A percentile compares a stretch with the other conserved stretches of the same genome.
Conservation (phyloP, 225 moss, liverwort and hornwort genomes). For the Physcomitrium patens region DNA sequence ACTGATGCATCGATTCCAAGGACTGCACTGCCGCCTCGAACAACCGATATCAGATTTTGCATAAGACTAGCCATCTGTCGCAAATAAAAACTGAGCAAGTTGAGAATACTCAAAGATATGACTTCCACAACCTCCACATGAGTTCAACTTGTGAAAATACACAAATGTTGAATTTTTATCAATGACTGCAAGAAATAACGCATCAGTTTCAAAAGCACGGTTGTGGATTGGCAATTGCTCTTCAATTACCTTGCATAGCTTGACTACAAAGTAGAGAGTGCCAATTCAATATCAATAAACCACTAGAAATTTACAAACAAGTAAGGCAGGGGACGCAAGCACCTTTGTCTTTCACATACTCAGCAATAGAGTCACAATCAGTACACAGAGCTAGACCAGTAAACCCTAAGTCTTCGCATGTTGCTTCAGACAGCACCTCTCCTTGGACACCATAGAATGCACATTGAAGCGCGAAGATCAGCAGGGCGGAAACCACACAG, state of each 20-base stretch:
- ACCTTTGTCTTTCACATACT: conserved; percentile 76
- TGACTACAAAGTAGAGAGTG: neutral
- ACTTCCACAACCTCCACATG: neutral
- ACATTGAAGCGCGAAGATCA: conserved; percentile 24
- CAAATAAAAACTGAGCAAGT: neutral
- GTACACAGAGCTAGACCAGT: conserved; percentile 67
- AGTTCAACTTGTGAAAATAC: neutral
- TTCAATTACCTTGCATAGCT: neutral
- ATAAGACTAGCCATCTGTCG: neutral
- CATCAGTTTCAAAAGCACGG: neutral
- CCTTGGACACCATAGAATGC: conserved; percentile 18
- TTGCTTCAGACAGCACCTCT: conserved; percentile 29
- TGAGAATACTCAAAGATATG: neutral
- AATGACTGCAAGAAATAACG: too few species aligned
- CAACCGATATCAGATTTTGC: neutral
- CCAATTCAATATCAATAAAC: neutral
- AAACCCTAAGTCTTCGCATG: conserved; percentile 63
- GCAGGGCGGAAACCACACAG: neutral
- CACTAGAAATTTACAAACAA: neutral
- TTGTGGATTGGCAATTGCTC: neutral
- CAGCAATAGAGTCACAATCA: conserved; percentile 68
- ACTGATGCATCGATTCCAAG: too few species aligned
- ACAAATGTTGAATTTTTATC: neutral
- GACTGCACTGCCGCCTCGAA: neutral
- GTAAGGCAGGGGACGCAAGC: too few species aligned